Evolutionary conservation across 495 filamentous ascomycete genomes (phyloP).

Genomic region (Penicillium turbatum): DNA sequence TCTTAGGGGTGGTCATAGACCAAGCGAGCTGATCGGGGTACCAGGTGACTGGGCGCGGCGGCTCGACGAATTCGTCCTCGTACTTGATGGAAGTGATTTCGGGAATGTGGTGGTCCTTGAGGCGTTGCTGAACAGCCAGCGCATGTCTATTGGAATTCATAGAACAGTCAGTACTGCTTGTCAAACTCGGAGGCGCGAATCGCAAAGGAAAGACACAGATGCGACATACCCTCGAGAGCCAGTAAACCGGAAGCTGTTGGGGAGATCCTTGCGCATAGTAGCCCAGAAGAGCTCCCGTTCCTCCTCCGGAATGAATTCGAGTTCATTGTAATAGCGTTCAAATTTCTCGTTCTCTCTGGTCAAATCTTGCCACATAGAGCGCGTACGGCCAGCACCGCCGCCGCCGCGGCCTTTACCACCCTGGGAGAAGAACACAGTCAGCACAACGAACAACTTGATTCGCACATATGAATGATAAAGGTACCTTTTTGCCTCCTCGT

Average conservation of each 20-base stretch:
- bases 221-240: conserved; percentile 73
- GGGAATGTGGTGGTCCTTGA: conserved; percentile 85
- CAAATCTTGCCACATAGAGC: conserved; percentile 52
- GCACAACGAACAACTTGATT: conserved; percentile 4
- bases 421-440: conserved; percentile 23
- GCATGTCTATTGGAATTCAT: conserved; percentile 57
- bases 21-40: conserved; percentile 92
- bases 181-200: background rate
- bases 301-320: conserved; percentile 64
- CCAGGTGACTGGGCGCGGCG: conserved; percentile 78
- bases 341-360: conserved; percentile 69
- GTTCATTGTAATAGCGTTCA: conserved; percentile 76
- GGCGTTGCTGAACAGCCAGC: conserved; percentile 73
- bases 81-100: conserved; percentile 76
- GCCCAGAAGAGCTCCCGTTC: conserved; percentile 80
- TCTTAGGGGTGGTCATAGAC: conserved; percentile 94
- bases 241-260: conserved; percentile 94
- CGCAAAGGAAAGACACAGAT: background rate
- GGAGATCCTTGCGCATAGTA: conserved; percentile 72
- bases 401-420: conserved; percentile 33
- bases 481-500: conserved; percentile 38
- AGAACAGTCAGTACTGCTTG: conserved; percentile 10
- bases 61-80: conserved; percentile 74
- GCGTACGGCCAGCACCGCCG: conserved; percentile 25
- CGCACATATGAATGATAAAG: background rate